A percentile compares a stretch with the other conserved stretches of the same genome.
phyloP scores from a whole-genome alignment of 257 asterid species.

The Solanum gracilifrons region DNA sequence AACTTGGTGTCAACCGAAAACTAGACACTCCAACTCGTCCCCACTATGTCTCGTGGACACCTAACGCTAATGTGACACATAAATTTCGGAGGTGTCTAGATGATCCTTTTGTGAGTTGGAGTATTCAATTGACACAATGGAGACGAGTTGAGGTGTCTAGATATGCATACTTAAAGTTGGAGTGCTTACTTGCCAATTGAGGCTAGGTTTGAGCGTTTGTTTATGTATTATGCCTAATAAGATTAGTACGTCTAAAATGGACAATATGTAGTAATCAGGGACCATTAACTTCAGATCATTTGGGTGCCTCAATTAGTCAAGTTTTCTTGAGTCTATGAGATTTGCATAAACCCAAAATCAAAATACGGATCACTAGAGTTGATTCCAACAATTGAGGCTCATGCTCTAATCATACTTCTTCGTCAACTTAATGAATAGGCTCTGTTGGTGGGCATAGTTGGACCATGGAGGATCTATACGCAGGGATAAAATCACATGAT shows the following conservation, averaged over 20 bases:
- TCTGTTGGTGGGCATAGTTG: not conserved
- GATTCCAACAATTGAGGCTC: not conserved
- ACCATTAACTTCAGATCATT: not conserved
- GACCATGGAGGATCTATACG: not conserved
- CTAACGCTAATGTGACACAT: fast-evolving
- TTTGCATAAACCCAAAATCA: not conserved
- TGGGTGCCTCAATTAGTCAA: not conserved
- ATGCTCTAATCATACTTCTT: not conserved
- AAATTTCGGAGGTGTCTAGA: not conserved
- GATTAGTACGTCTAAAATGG: not conserved
- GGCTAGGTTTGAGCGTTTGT: fast-evolving
- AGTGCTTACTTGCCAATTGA: not conserved
- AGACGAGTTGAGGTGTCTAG: not conserved
- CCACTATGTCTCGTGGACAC: not conserved
- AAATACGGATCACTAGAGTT: not conserved
- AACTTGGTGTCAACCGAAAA: not conserved
- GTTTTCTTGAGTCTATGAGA: not conserved
- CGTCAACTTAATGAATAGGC: not conserved
- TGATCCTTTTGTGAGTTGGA: not conserved
- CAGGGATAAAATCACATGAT: not conserved
- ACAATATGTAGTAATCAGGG: not conserved
- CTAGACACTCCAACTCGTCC: not conserved
- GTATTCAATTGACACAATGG: not conserved
- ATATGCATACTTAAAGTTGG: not conserved
- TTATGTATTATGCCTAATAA: not conserved